phyloP scores from a whole-genome alignment of 306 rosid species.

The Sophora flavescens region DNA sequence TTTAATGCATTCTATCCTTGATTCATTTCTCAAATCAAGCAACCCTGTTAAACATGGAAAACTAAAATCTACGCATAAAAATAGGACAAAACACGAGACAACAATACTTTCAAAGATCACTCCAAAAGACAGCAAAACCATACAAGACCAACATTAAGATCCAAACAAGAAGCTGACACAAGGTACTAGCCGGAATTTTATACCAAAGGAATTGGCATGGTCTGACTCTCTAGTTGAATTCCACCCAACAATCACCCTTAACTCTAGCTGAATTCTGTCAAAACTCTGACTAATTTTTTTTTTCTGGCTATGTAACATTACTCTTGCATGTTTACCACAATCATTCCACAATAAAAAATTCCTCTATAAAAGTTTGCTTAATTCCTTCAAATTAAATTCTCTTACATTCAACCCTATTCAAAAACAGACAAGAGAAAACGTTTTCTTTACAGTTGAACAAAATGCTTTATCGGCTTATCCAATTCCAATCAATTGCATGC shows the following conservation, averaged over 20 bases:
- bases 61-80: background rate
- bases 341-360: background rate
- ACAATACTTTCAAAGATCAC: constrained; percentile 34
- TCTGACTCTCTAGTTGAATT: background rate
- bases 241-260: background rate
- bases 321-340: constrained; percentile 14
- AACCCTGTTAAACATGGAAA: constrained; percentile 3
- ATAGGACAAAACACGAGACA: background rate
- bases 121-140: constrained; percentile 34
- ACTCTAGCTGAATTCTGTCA: background rate
- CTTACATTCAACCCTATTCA: constrained; percentile 23
- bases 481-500: constrained; percentile 13
- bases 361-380: background rate
- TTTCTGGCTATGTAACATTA: background rate
- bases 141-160: constrained; percentile 4
- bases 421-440: constrained; percentile 31
- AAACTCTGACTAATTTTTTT: too few species aligned
- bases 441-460: constrained; percentile 10
- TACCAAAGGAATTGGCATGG: background rate
- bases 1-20: constrained; percentile 10
- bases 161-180: constrained; percentile 42
- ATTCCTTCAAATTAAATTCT: constrained; percentile 39
- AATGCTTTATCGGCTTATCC: background rate
- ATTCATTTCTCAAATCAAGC: constrained; percentile 32
- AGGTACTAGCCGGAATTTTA: background rate